Evolutionary conservation across 768 basidiomycete genomes (phyloP).

Genomic region (Boletus reticuloceps): DNA sequence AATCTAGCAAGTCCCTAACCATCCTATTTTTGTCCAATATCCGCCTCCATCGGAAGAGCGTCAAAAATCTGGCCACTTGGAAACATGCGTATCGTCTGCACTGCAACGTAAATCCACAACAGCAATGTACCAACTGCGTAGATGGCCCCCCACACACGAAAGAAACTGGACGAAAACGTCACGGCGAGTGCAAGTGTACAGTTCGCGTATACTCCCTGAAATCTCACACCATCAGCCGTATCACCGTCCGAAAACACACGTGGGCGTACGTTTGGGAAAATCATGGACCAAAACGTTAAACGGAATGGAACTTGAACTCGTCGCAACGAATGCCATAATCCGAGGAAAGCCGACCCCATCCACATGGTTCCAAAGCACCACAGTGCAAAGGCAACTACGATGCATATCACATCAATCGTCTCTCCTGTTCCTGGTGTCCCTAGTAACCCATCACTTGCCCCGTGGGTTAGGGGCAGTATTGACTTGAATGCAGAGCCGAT

Average conservation of each 20-base stretch:
- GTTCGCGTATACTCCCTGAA: conserved; percentile 64
- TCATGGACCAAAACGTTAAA: conserved; percentile 62
- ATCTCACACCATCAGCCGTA: not conserved
- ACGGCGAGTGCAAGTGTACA: conserved; percentile 52
- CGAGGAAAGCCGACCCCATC: conserved; percentile 55
- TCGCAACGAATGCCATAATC: conserved; percentile 41
- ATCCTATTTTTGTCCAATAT: conserved; percentile 10
- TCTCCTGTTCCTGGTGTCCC: conserved; percentile 33
- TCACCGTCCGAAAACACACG: not conserved
- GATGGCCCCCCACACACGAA: conserved; percentile 56
- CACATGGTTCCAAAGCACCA: conserved; percentile 68
- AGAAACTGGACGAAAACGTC: conserved; percentile 50
- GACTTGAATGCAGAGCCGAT: conserved; percentile 49
- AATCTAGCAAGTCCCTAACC: not conserved
- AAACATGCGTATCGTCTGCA: conserved; percentile 38
- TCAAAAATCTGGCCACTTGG: conserved; percentile 42
- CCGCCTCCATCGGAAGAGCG: conserved; percentile 39
- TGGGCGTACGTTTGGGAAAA: conserved; percentile 63
- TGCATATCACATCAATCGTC: conserved; percentile 44
- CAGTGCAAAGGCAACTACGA: conserved; percentile 48
- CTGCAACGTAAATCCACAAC: conserved; percentile 50
- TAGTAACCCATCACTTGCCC: conserved; percentile 36
- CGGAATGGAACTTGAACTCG: conserved; percentile 47
- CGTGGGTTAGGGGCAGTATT: conserved; percentile 35
- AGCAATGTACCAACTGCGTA: conserved; percentile 50